These are phyloP conservation scores for Lactarius psammicola DNA, from an alignment of 768 basidiomycete species.

Conservation along the genomic window DNA sequence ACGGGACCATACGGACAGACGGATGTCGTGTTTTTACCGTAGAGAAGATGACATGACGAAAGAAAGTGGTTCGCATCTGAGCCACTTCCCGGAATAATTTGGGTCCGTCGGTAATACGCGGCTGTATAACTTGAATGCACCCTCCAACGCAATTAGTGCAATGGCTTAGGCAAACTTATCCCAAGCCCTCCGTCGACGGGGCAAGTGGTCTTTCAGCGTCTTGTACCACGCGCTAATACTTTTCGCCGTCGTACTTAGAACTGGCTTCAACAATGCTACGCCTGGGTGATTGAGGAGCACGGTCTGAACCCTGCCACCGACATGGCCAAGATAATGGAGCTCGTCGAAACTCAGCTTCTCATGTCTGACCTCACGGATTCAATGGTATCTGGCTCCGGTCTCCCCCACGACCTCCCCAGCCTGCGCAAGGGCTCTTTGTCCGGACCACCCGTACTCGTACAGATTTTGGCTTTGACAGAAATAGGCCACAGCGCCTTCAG, in stretches of 20 bases:
- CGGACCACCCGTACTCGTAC: constrained; percentile 62
- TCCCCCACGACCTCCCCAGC: constrained; percentile 47
- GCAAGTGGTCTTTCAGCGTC: constrained; percentile 38
- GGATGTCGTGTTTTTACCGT: background rate
- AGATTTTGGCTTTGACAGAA: constrained; percentile 77
- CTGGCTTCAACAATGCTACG: constrained; percentile 74
- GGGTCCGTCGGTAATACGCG: background rate
- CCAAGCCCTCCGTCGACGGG: constrained; percentile 61
- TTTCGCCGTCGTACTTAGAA: constrained; percentile 54
- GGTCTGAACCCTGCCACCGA: constrained; percentile 46
- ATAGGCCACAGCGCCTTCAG: constrained; percentile 82
- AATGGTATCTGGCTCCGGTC: constrained; percentile 66
- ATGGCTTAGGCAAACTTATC: constrained; percentile 59
- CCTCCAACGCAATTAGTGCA: constrained; percentile 39
- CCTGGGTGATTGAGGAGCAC: constrained; percentile 55
- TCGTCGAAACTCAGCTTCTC: constrained; percentile 65
- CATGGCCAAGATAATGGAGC: constrained; percentile 51
- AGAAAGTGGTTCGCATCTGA: constrained; percentile 1
- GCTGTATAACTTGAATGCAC: constrained; percentile 30
- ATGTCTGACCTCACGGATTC: constrained; percentile 72
- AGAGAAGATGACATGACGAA: constrained; percentile 6
- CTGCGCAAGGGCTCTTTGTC: constrained; percentile 39
- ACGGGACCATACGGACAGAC: constrained; percentile 2
- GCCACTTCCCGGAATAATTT: background rate
- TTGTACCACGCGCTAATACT: background rate